Evolutionary conservation across 192 early-diverging fungal species (phyloP), one percentile per base, ranked within the genome.

Genomic region (Mortierella hygrophila): DNA sequence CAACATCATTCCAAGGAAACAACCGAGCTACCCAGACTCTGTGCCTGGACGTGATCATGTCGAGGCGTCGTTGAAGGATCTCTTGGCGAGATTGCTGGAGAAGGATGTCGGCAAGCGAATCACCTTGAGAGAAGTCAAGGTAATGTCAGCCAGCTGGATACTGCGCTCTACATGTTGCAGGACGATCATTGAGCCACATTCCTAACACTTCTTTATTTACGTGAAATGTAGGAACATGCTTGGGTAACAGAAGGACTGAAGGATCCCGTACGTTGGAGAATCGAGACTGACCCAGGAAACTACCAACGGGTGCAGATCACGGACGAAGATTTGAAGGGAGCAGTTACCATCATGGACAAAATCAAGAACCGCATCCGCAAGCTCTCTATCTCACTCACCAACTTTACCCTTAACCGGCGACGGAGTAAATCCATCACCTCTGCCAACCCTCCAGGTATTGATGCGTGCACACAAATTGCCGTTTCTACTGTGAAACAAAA

Each of bases 61-160:
- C 44, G 91, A 93, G 38, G 80, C 87, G 0, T 84, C 90, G 16
- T 85, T 98, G 60, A 90, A 91, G 68, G 95, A 98, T 88, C 84
- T 99, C 55, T 86, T 99, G 7, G 75, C 69, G 21, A 79, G 91
- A 42, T 77, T 99, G 44, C 82, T 99, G 40, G 96, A 96, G 83
- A 99, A 99, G 89, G 94, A 99, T 88, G 95, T 97, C 60, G 75
- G 83, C 23, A 92, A 91, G 47, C 92, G 98, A 15, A 96, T 98
- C 37, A 96, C 95, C 5, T 89, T 99, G 68, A 93, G 95, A 35
- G 93, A 97, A 84, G 94, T 99, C 47, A 97, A 97, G 91, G 89
- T 90, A 85, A 32, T 1, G 37, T 13, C 8, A 29, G 20, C 9
- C 29, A 1, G 29, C 40, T 11, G 23, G 16, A 72, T n/a, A 29